phyloP scores from a whole-genome alignment of 1,284 basidiomycete genomes.

The Cryptococcus sp. region DNA sequence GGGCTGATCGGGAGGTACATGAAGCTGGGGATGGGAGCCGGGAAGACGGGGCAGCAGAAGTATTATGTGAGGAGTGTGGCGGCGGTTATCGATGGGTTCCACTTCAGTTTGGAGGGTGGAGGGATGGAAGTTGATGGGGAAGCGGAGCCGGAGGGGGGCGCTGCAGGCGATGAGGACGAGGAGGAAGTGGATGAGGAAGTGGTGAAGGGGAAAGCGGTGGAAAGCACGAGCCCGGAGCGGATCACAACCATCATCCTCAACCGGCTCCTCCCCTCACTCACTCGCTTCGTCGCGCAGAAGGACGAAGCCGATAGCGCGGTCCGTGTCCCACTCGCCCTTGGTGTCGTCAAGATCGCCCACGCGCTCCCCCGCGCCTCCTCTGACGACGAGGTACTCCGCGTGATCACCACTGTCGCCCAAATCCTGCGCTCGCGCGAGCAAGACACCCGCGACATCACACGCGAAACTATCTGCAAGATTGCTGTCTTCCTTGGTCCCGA shows the following conservation, averaged over 20 bases:
- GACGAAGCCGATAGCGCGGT: conserved; percentile 80
- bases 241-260: conserved; percentile 75
- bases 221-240: conserved; percentile 36
- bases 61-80: conserved; percentile 84
- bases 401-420: conserved; percentile 81
- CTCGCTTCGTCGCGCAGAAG: conserved; percentile 74
- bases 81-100: conserved; percentile 84
- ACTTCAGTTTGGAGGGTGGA: conserved; percentile 64
- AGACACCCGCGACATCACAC: conserved; percentile 83
- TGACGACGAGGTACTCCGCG: conserved; percentile 69
- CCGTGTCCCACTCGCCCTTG: conserved; percentile 83
- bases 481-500: conserved; percentile 68
- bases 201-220: conserved; percentile 17
- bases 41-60: conserved; percentile 71
- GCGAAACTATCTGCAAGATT: conserved; percentile 82
- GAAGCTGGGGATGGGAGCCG: conserved; percentile 66
- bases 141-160: conserved; percentile 23
- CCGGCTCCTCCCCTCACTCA: conserved; percentile 70
- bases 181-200: conserved; percentile 37
- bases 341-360: conserved; percentile 78
- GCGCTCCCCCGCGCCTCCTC: conserved; percentile 69
- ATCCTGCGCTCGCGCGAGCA: conserved; percentile 88
- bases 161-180: conserved; percentile 36
- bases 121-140: conserved; percentile 40
- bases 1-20: conserved; percentile 78